phyloP scores from a whole-genome alignment of 208 protist species.

The Wallacemonas sp. region DNA sequence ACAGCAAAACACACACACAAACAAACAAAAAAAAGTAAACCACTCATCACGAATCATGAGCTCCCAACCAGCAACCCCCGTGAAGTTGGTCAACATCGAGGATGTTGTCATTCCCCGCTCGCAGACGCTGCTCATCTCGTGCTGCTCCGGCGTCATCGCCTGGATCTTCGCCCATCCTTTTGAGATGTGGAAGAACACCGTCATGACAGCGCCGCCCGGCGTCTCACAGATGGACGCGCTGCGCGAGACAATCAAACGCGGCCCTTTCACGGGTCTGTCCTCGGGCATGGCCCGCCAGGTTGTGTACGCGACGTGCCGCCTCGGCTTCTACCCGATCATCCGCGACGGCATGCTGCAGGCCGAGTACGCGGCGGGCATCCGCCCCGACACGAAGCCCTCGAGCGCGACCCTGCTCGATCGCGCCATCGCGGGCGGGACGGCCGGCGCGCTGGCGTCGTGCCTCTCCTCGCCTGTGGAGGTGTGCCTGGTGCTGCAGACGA shows the following conservation, averaged over 20 bases:
- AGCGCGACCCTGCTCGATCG: slow-evolving; percentile 69
- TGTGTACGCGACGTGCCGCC: slow-evolving; percentile 88
- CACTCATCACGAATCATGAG: background rate
- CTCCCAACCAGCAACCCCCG: background rate
- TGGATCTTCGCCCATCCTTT: slow-evolving; percentile 93
- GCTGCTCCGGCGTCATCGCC: slow-evolving; percentile 81
- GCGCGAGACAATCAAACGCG: slow-evolving; percentile 49
- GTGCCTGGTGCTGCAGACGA: slow-evolving; percentile 91
- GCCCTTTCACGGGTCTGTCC: slow-evolving; percentile 84
- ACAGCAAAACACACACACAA: no score
- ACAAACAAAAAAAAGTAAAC: background rate
- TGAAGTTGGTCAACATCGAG: slow-evolving; percentile 1
- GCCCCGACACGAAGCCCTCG: slow-evolving; percentile 42
- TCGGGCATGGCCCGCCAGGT: slow-evolving; percentile 85
- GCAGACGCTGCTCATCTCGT: slow-evolving; percentile 77
- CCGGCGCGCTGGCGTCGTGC: slow-evolving; percentile 86
- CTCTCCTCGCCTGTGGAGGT: slow-evolving; percentile 90
- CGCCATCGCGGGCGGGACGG: slow-evolving; percentile 69
- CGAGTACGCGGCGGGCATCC: slow-evolving; percentile 44
- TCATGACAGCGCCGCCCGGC: slow-evolving; percentile 72
- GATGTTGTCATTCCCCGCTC: slow-evolving; percentile 38
- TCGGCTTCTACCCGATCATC: slow-evolving; percentile 91
- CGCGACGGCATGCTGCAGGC: slow-evolving; percentile 69
- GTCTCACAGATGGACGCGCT: slow-evolving; percentile 52
- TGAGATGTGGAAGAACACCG: slow-evolving; percentile 94